Conservation (phyloP, 768 basidiomycete species). For the Atractiella rhizophila region DNA sequence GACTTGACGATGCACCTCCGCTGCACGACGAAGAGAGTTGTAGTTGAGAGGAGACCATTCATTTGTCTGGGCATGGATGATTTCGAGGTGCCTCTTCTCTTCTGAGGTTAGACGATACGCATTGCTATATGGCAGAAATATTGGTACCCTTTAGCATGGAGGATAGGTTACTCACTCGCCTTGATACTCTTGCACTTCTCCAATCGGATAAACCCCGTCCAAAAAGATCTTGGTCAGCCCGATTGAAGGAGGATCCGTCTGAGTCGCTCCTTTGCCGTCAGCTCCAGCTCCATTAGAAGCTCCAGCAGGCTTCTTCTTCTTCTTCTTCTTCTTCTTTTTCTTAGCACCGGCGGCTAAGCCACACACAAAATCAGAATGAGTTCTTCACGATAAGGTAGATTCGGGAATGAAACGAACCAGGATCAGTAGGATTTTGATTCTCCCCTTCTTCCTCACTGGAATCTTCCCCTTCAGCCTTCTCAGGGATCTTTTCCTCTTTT, state of each 20-base stretch:
- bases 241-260: conserved; percentile 75
- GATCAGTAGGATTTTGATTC: too few relatives aligned
- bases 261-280: conserved; percentile 24
- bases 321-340: too few relatives aligned
- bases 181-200: conserved; percentile 71
- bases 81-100: conserved; percentile 65
- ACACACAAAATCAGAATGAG: too few relatives aligned
- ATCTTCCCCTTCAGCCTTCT: too few relatives aligned
- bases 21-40: conserved; percentile 63
- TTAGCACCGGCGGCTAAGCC: too few relatives aligned
- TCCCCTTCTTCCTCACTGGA: too few relatives aligned
- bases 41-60: conserved; percentile 39
- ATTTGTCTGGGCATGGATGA: conserved; percentile 37
- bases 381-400: too few relatives aligned
- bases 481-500: too few relatives aligned
- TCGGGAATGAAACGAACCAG: too few relatives aligned
- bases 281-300: conserved; percentile 6
- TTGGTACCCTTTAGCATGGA: not conserved
- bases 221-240: conserved; percentile 72
- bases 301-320: conserved; percentile 39
- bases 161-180: conserved; percentile 48
- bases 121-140: conserved; percentile 33
- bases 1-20: conserved; percentile 89
- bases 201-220: conserved; percentile 65
- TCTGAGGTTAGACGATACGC: conserved; percentile 67